Conservation (phyloP, 768 basidiomycete species). For the Leucocoprinus birnbaumii region DNA sequence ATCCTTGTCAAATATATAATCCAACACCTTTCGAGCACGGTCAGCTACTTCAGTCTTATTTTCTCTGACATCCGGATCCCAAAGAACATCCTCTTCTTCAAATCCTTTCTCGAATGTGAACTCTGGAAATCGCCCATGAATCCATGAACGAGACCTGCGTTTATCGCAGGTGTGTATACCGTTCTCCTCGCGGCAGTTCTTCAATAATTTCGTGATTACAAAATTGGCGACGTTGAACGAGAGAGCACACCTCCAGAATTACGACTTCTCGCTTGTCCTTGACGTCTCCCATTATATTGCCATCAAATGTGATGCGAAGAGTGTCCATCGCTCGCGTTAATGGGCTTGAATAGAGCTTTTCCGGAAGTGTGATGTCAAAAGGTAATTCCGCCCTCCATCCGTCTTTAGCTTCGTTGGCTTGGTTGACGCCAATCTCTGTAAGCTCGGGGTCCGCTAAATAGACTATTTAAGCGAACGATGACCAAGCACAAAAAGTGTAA, state of each 20-base stretch:
- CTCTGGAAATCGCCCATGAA: conserved; percentile 44
- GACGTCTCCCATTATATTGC: conserved; percentile 17
- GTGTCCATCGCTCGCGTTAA: conserved; percentile 62
- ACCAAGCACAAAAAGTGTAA: neutral
- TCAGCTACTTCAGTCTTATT: conserved; percentile 37
- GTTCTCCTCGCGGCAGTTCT: conserved; percentile 69
- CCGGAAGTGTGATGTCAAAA: conserved; percentile 47
- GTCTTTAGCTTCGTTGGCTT: conserved; percentile 44
- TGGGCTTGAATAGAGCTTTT: conserved; percentile 59
- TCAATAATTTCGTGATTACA: too few relatives aligned
- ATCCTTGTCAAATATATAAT: conserved; percentile 50
- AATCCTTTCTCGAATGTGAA: conserved; percentile 57
- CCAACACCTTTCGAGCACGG: conserved; percentile 51
- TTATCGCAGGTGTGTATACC: conserved; percentile 74
- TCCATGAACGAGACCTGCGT: conserved; percentile 36
- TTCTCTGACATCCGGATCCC: conserved; percentile 57
- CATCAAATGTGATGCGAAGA: conserved; percentile 47
- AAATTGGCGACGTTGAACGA: too few relatives aligned
- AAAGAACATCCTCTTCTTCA: conserved; percentile 60
- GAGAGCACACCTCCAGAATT: conserved; percentile 56
- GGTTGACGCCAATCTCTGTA: conserved; percentile 52
- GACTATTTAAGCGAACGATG: neutral
- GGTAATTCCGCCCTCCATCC: conserved; percentile 49
- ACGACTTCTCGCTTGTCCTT: conserved; percentile 26
- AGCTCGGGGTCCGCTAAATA: conserved; percentile 61